Conservation (phyloP, 306 rosid species). For the Comarum palustre region DNA sequence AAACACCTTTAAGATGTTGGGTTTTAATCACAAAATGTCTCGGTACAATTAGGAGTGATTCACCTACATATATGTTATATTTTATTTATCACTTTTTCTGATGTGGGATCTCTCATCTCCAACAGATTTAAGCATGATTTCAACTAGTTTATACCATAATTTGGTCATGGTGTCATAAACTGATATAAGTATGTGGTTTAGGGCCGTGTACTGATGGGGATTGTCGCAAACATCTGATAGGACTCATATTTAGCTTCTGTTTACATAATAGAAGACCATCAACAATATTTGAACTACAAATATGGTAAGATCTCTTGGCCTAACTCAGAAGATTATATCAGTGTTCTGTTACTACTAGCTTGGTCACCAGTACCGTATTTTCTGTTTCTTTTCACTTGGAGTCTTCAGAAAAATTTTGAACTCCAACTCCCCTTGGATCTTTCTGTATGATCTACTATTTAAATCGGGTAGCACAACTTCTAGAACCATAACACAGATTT, state of each 20-base stretch:
- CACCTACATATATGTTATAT: too few relatives aligned
- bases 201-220: background rate
- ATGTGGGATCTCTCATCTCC: too few relatives aligned
- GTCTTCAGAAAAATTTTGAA: too few relatives aligned
- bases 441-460: too few relatives aligned
- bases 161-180: background rate
- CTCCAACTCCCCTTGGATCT: too few relatives aligned
- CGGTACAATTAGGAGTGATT: too few relatives aligned
- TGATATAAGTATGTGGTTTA: background rate
- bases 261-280: slow-evolving; percentile 36
- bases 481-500: too few relatives aligned
- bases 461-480: too few relatives aligned
- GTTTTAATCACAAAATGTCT: too few relatives aligned
- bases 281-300: slow-evolving; percentile 49
- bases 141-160: background rate
- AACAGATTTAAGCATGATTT: background rate
- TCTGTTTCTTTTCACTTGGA: background rate
- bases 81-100: too few relatives aligned
- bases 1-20: too few relatives aligned
- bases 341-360: background rate
- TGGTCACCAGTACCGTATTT: background rate
- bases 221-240: background rate
- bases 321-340: background rate
- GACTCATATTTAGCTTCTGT: background rate
- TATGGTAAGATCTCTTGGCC: slow-evolving; percentile 31